Conservation (phyloP, 2,329 filamentous ascomycete species). For the Paecilomyces niveus region DNA sequence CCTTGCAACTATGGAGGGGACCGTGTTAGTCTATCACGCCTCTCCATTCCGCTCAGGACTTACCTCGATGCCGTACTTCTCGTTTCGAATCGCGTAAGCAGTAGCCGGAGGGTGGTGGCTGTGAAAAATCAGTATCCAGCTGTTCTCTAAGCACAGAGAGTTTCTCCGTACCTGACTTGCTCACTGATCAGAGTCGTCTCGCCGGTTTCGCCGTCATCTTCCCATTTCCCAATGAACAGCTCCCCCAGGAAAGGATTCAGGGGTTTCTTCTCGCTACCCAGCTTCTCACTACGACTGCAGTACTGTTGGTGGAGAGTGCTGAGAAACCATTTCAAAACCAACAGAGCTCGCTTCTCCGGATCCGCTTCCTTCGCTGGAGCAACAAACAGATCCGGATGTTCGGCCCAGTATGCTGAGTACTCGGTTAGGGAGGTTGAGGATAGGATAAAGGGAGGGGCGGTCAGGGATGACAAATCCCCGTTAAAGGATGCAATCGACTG, state of each 20-base stretch:
- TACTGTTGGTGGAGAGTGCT: conserved; percentile 87
- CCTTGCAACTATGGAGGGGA: conserved; percentile 50
- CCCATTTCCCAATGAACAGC: conserved; percentile 87
- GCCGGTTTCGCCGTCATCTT: conserved; percentile 60
- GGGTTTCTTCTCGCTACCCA: conserved; percentile 94
- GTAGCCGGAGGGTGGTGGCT: conserved; percentile 90
- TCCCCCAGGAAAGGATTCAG: conserved; percentile 94
- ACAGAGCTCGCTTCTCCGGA: conserved; percentile 70
- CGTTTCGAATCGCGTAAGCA: conserved; percentile 86
- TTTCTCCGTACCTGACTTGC: conserved; percentile 64
- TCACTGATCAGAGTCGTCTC: conserved; percentile 84
- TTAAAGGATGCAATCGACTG: conserved; percentile 72
- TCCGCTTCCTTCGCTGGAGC: conserved; percentile 75
- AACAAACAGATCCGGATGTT: conserved; percentile 69
- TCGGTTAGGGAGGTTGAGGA: conserved; percentile 71
- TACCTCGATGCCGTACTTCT: conserved; percentile 65
- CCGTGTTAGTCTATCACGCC: not conserved
- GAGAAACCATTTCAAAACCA: conserved; percentile 95
- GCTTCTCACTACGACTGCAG: conserved; percentile 65
- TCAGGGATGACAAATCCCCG: conserved; percentile 72
- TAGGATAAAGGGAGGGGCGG: conserved; percentile 75
- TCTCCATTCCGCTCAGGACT: not conserved
- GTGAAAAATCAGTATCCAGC: conserved; percentile 6
- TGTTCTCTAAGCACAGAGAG: not conserved
- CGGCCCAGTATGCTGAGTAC: conserved; percentile 77